Conservation (phyloP, 495 filamentous ascomycete genomes). For the Aspergillus indologenus region DNA sequence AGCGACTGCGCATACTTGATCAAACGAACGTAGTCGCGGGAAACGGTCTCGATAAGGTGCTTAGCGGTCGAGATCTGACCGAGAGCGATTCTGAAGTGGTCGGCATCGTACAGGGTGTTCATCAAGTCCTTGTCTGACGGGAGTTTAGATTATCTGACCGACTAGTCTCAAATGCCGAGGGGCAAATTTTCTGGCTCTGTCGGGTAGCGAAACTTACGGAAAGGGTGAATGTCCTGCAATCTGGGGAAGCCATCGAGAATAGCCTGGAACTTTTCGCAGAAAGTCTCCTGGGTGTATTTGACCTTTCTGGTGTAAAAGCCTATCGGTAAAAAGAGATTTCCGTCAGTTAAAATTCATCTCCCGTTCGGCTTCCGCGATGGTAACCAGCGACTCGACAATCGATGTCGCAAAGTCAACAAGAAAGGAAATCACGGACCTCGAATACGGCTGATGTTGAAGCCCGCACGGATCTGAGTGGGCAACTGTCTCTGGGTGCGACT, state of each 20-base stretch:
- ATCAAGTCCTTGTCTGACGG: constrained; percentile 68
- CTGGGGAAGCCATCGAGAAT: constrained; percentile 92
- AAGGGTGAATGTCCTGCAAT: constrained; percentile 94
- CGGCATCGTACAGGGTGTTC: constrained; percentile 89
- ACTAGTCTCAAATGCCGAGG: neutral
- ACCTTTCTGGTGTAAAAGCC: constrained; percentile 97
- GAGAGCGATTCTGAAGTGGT: constrained; percentile 95
- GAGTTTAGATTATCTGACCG: constrained; percentile 21
- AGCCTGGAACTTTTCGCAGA: constrained; percentile 83
- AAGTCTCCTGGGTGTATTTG: constrained; percentile 98
- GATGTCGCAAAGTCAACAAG: neutral
- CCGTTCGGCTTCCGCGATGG: neutral
- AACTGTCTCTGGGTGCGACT: constrained; percentile 90
- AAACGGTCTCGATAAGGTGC: constrained; percentile 92
- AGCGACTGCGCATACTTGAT: constrained; percentile 95
- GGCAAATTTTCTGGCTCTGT: neutral
- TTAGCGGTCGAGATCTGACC: constrained; percentile 95
- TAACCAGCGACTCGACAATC: neutral
- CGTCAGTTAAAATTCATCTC: neutral
- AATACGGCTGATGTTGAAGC: constrained; percentile 96
- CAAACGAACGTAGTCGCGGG: constrained; percentile 87
- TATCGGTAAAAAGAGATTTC: constrained; percentile 28
- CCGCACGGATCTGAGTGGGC: constrained; percentile 91
- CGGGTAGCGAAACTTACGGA: constrained; percentile 56
- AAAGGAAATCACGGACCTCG: constrained; percentile 51